Evolutionary conservation across 2,329 filamentous ascomycete genomes (phyloP), one percentile per base, ranked within the genome.

Genomic region (Fonsecaea multimorphosa): DNA sequence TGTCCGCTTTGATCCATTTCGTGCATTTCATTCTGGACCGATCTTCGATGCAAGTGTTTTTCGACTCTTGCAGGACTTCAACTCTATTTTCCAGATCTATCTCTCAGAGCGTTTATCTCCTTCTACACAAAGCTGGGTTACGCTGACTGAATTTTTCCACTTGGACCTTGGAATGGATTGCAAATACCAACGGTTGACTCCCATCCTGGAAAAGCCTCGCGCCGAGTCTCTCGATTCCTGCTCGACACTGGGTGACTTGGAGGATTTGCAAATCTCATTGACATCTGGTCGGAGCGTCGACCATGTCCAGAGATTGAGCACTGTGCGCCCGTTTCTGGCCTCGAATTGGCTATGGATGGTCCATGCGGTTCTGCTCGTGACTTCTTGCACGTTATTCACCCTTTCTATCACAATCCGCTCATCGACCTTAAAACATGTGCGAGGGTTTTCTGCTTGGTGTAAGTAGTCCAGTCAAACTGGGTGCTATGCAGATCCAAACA

Each of bases 401-500:
- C 54, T 65, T 22, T 24, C 66, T 44, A 16, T 63, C 27, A 44
- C 32, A 29, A 19, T 68, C 7, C 32, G 62, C 16, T 57, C 69
- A 16, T 73, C 74, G 56, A 76, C 75, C 0, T 64, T 74, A 24
- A 68, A 71, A 12, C 69, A 74, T 63, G 72, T 76, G 8, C 70
- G 75, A 63, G 74, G 79, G 36, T 83, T 79, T 66, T 83, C 82
- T 1, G 79, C 82, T 27, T 83, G 78, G 58, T 82, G 81, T 83
- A 75, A 68, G 80, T 74, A 65, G 16, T 22, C 19, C 6, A 14
- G 38, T 44, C 38, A 44, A 19, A 16, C 14, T 2, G n/a, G 7
- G 6, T 2, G 16, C 5, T 9, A 19, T 56, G 9, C 36, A 16
- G 40, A 46, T 0, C 3, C 24, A n/a, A 51, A 24, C 44, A 58